phyloP scores from a whole-genome alignment of 768 basidiomycete species.

The Tricholoma matsutake region DNA sequence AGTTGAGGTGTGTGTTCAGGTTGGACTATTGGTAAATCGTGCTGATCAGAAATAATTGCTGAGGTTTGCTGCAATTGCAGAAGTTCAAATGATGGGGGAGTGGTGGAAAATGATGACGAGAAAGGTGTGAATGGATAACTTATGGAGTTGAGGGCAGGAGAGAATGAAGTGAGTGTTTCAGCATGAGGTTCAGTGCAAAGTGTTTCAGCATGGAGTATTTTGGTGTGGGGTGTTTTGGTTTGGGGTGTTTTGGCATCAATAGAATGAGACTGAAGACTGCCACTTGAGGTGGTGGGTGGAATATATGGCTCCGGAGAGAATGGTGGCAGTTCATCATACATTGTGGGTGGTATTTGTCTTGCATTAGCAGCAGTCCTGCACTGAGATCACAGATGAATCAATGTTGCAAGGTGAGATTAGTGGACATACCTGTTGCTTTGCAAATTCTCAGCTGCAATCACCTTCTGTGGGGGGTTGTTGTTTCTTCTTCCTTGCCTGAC shows the following conservation, averaged over 20 bases:
- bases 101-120: neutral
- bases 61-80: no score
- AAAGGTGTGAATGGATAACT: neutral
- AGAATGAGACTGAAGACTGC: neutral
- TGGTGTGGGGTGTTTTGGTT: neutral
- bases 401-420: neutral
- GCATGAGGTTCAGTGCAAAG: neutral
- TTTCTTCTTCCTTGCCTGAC: neutral
- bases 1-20: no score
- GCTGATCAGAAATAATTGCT: no score
- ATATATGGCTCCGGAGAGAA: neutral
- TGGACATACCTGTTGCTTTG: neutral
- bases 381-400: no score
- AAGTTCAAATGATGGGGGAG: neutral
- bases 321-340: neutral
- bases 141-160: neutral
- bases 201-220: neutral
- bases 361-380: neutral
- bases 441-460: no score
- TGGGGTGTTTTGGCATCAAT: neutral
- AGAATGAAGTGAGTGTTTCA: neutral
- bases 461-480: no score
- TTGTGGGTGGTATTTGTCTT: neutral
- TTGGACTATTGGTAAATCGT: no score
- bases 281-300: neutral